Conservation (phyloP, 1,139 yeast species). For the Magnusiomyces clavatus region DNA sequence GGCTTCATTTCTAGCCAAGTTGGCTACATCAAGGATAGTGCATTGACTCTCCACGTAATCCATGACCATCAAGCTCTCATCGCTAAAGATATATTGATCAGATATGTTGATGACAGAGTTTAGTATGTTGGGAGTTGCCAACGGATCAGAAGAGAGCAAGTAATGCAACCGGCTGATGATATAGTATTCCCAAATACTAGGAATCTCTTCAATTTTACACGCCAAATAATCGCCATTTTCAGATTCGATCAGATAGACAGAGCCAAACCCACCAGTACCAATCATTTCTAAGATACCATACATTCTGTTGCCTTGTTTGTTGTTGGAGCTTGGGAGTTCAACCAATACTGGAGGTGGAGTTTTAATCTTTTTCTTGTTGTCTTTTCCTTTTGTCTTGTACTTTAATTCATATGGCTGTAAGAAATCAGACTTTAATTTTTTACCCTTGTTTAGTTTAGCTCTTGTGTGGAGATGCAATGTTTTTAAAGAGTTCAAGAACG, state of each 20-base stretch:
- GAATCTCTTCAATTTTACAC: constrained; percentile 63
- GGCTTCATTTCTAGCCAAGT: constrained; percentile 22
- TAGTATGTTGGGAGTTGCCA: constrained; percentile 25
- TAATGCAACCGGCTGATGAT: constrained; percentile 41
- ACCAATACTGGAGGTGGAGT: constrained; percentile 93
- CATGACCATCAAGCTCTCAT: constrained; percentile 67
- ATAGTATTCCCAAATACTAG: constrained; percentile 78
- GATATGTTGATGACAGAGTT: constrained; percentile 46
- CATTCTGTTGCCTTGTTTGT: constrained; percentile 22
- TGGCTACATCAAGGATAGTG: constrained; percentile 66
- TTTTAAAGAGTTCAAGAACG: neutral
- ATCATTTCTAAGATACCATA: constrained; percentile 51
- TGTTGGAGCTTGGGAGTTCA: constrained; percentile 36
- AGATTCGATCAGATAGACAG: constrained; percentile 64
- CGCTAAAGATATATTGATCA: constrained; percentile 50
- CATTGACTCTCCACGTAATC: constrained; percentile 63
- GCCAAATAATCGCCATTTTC: constrained; percentile 37
- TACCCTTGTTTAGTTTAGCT: constrained; percentile 30
- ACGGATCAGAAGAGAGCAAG: too few relatives aligned
- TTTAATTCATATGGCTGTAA: neutral
- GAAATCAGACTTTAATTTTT: constrained; percentile 24
- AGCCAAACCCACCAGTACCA: constrained; percentile 77
- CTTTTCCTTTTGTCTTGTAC: constrained; percentile 13
- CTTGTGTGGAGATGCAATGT: constrained; percentile 9
- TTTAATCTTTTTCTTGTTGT: constrained; percentile 29